Percentiles rank a stretch among this genome's conserved stretches.
phyloP scores from a whole-genome alignment of 352 stramenopile species.

The Pythium aquatile region DNA sequence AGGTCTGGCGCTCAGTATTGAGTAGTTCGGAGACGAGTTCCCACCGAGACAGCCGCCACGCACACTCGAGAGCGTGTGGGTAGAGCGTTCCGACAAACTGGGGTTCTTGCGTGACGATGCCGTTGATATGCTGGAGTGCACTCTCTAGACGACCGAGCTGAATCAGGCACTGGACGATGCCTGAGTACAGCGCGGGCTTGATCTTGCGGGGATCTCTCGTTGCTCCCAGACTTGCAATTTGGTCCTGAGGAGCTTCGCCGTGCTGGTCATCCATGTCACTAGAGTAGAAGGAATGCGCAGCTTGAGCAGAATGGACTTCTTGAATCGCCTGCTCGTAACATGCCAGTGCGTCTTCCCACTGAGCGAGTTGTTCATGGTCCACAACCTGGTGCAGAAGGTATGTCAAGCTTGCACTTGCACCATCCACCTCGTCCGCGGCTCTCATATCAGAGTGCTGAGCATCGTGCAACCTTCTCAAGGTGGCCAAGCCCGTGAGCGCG shows the following conservation, averaged over 20 bases:
- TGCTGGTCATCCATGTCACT: conserved; percentile 15
- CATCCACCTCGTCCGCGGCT: conserved; percentile 8
- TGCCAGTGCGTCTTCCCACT: conserved; percentile 45
- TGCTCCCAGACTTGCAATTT: conserved; percentile 11
- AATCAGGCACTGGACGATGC: conserved; percentile 83
- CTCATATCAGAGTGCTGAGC: conserved; percentile 23
- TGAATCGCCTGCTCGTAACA: conserved; percentile 52
- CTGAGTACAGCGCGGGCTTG: conserved; percentile 75
- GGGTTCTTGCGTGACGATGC: conserved; percentile 77
- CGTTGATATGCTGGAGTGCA: conserved; percentile 84
- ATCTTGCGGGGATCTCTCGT: conserved; percentile 44
- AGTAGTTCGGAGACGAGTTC: conserved; percentile 74
- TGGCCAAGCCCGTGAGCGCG: conserved; percentile 37
- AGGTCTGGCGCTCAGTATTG: conserved; percentile 71
- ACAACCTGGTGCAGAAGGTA: conserved; percentile 38
- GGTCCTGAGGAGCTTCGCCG: conserved; percentile 13
- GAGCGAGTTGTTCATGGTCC: conserved; percentile 40
- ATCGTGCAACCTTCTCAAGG: conserved; percentile 30
- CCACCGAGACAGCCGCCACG: conserved; percentile 85
- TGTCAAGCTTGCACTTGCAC: conserved; percentile 25
- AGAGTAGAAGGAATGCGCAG: conserved; percentile 21
- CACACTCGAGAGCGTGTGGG: conserved; percentile 78
- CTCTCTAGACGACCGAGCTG: conserved; percentile 81
- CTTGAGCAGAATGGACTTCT: conserved; percentile 33
- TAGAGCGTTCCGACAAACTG: conserved; percentile 80